A percentile compares a stretch with the other conserved stretches of the same genome.
phyloP scores from a whole-genome alignment of 306 rosid genomes.

The Malus domestica region ASM211411v1 NC_041803.1:24135001-24135500 shows the following conservation, averaged over 20 bases:
- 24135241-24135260: too few relatives aligned
- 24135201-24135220: not conserved
- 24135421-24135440: constrained; percentile 69
- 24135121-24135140: too few relatives aligned
- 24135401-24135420: constrained; percentile 73
- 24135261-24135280: constrained; percentile 59
- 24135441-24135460: constrained; percentile 62
- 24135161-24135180: not conserved
- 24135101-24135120: too few relatives aligned
- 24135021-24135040: not conserved
- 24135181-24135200: too few relatives aligned
- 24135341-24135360: constrained; percentile 62
- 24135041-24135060: not conserved
- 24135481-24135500: constrained; percentile 38
- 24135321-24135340: constrained; percentile 96
- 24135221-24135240: too few relatives aligned
- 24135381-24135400: constrained; percentile 99
- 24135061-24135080: not conserved
- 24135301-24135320: constrained; percentile 88
- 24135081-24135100: not conserved
- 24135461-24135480: constrained; percentile 81
- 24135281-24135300: constrained; percentile 77
- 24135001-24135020: not conserved
- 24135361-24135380: constrained; percentile 66
- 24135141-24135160: too few relatives aligned